These are phyloP conservation scores for Globisporangium paddicum DNA, from an alignment of 352 stramenopile genomes.

Conservation along the genomic window DNA sequence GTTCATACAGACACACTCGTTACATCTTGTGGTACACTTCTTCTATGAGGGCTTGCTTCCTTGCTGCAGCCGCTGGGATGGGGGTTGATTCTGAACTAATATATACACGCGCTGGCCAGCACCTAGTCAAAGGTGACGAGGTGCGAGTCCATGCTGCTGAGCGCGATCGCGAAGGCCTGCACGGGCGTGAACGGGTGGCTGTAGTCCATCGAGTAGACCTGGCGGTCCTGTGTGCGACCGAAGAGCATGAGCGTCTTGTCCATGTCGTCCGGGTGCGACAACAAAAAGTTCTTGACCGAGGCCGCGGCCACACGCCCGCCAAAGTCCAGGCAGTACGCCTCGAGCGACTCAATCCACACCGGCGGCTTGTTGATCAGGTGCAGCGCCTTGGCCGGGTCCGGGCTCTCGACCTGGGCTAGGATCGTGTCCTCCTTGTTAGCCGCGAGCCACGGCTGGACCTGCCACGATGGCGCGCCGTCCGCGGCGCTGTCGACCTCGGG, in stretches of 20 bases:
- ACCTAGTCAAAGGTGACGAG: conserved; percentile 81
- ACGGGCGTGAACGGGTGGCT: conserved; percentile 78
- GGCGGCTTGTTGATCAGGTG: conserved; percentile 86
- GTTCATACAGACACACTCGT: conserved; percentile 37
- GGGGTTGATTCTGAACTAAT: neutral
- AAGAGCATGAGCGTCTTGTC: conserved; percentile 87
- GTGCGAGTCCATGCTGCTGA: conserved; percentile 87
- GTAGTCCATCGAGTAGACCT: conserved; percentile 90
- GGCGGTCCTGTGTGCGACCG: conserved; percentile 75
- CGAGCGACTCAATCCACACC: conserved; percentile 84
- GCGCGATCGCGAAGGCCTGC: conserved; percentile 82
- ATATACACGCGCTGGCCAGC: neutral
- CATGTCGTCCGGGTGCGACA: conserved; percentile 80
- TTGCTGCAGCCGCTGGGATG: neutral
- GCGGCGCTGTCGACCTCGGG: conserved; percentile 35
- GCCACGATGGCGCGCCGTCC: conserved; percentile 43
- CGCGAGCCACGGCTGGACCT: conserved; percentile 47
- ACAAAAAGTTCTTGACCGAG: conserved; percentile 88
- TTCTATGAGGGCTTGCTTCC: neutral
- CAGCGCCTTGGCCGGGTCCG: conserved; percentile 51
- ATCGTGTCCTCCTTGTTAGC: conserved; percentile 78
- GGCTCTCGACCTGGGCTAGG: conserved; percentile 66
- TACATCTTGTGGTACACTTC: conserved; percentile 8
- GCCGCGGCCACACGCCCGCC: conserved; percentile 66
- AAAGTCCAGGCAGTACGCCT: conserved; percentile 88